Conservation (phyloP, 2,329 filamentous ascomycete genomes). For the Lasiodiplodia gonubiensis region DNA sequence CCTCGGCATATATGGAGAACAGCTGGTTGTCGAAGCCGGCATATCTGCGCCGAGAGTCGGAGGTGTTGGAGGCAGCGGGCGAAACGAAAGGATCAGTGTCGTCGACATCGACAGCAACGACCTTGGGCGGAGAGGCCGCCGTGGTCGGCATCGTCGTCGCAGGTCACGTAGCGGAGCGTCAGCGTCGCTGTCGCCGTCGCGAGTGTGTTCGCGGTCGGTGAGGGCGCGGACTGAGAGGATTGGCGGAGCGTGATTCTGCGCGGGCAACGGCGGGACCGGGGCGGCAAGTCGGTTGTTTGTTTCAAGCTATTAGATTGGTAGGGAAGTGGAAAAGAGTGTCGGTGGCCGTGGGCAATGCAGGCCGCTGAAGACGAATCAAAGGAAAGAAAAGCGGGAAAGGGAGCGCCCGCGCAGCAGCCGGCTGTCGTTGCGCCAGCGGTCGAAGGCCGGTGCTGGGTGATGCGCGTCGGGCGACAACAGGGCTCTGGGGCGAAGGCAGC, state of each 20-base stretch:
- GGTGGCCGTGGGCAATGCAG: constrained; percentile 14
- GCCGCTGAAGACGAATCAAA: constrained; percentile 14
- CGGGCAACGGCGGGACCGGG: not conserved
- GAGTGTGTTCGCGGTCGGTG: not conserved
- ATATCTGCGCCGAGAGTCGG: constrained; percentile 67
- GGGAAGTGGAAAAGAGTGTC: constrained; percentile 27
- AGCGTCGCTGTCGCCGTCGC: constrained; percentile 5
- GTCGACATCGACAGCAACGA: constrained; percentile 47
- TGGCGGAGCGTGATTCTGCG: constrained; percentile 6
- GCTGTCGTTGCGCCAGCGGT: constrained; percentile 21
- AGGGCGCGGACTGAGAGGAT: constrained; percentile 11
- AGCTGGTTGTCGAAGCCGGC: constrained; percentile 82
- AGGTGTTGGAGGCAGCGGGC: constrained; percentile 38
- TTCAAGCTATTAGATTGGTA: constrained; percentile 28
- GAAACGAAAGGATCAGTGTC: constrained; percentile 53
- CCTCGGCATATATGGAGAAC: constrained; percentile 75
- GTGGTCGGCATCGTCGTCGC: constrained; percentile 47
- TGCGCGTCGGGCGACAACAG: constrained; percentile 14
- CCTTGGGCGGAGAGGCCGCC: constrained; percentile 49
- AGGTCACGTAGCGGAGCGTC: constrained; percentile 4
- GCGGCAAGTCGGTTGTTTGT: constrained; percentile 23
- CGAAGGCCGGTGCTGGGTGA: not conserved
- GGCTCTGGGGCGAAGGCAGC: constrained; percentile 6
- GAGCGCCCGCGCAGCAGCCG: constrained; percentile 12
- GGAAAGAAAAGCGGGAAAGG: constrained; percentile 9